Evolutionary conservation across 2,329 filamentous ascomycete species (phyloP).

Genomic region (Dendryphion nanum): DNA sequence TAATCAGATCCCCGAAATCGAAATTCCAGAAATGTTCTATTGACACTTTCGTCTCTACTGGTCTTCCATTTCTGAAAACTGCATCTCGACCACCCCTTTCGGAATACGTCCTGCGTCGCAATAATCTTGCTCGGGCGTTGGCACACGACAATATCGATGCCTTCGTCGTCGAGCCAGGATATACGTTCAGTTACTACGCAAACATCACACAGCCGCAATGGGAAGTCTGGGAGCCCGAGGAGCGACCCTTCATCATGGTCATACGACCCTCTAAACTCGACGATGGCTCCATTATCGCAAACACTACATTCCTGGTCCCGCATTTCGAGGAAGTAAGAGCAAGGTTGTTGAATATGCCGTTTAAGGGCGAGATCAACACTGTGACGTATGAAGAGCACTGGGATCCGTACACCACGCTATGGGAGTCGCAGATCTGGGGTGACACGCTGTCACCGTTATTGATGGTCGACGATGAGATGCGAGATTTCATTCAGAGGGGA

Average conservation of each 20-base stretch:
- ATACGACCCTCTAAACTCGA: slow-evolving; percentile 48
- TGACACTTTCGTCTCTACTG: slow-evolving; percentile 47
- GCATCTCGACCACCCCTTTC: slow-evolving; percentile 48
- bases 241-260: slow-evolving; percentile 63
- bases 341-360: slow-evolving; percentile 58
- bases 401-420: slow-evolving; percentile 60
- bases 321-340: slow-evolving; percentile 62
- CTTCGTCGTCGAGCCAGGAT: slow-evolving; percentile 63
- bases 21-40: slow-evolving; percentile 55
- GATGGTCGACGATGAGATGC: slow-evolving; percentile 66
- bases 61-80: slow-evolving; percentile 52
- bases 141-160: slow-evolving; percentile 53
- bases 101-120: slow-evolving; percentile 57
- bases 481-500: slow-evolving; percentile 62
- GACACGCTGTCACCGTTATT: slow-evolving; percentile 39
- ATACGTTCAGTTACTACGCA: slow-evolving; percentile 64
- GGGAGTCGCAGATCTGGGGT: slow-evolving; percentile 38
- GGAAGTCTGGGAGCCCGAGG: slow-evolving; percentile 65
- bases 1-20: no score
- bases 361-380: slow-evolving; percentile 51
- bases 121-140: slow-evolving; percentile 58
- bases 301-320: slow-evolving; percentile 59
- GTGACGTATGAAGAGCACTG: slow-evolving; percentile 64
- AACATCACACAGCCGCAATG: slow-evolving; percentile 62
- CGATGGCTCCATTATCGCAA: slow-evolving; percentile 48